Percentiles rank a stretch among this genome's conserved stretches.
These are phyloP conservation scores for Eucalyptus melliodora DNA, from an alignment of 345 rosid species.

Conservation along the genomic window DNA sequence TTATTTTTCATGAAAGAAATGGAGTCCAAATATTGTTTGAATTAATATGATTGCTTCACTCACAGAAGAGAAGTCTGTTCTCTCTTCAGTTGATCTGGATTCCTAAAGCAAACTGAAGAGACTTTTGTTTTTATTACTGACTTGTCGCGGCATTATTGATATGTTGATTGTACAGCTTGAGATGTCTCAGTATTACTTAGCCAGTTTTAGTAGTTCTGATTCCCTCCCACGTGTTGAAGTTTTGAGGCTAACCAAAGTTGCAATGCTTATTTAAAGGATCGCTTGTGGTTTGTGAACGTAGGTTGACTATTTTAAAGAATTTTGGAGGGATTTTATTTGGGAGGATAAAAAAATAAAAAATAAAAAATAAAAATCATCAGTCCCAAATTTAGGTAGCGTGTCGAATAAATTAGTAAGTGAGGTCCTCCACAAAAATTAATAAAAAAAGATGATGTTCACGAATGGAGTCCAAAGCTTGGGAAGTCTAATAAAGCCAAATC, in stretches of 20 bases:
- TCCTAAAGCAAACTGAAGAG: neutral
- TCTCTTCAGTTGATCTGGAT: neutral
- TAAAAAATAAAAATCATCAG: neutral
- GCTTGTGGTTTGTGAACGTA: neutral
- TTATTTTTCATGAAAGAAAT: accelerated
- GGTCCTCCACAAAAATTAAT: neutral
- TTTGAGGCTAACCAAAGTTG: neutral
- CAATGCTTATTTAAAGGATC: neutral
- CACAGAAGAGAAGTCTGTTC: neutral
- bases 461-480: neutral
- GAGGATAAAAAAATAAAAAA: neutral
- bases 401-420: neutral
- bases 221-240: neutral
- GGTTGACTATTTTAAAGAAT: neutral
- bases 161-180: neutral
- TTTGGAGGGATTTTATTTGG: neutral
- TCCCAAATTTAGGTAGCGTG: accelerated
- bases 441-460: neutral
- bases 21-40: accelerated
- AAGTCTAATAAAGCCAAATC: neutral
- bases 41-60: neutral
- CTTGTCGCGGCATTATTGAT: neutral
- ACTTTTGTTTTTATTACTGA: neutral
- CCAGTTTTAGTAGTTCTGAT: neutral
- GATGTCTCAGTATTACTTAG: neutral